A percentile compares a stretch with the other conserved stretches of the same genome.
Evolutionary conservation across 345 rosid genomes (phyloP).

Genomic region (Eucalyptus marginata): DNA sequence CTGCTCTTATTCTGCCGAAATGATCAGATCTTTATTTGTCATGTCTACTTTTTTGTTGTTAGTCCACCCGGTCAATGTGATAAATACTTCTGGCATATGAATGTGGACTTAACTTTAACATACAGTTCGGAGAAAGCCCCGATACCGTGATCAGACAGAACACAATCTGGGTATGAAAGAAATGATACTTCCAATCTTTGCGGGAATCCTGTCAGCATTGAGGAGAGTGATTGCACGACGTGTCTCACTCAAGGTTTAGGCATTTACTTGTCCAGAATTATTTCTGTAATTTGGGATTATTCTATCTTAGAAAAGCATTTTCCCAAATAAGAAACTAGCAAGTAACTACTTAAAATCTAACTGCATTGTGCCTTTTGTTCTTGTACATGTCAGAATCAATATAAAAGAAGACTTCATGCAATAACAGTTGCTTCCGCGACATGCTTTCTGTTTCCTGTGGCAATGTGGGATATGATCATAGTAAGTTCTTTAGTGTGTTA

Average conservation of each 20-base stretch:
- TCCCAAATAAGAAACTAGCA: not conserved
- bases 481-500: constrained; percentile 31
- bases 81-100: not conserved
- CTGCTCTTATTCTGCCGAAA: not conserved
- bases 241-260: constrained; percentile 78
- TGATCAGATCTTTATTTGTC: not conserved
- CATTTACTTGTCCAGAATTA: not conserved
- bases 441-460: constrained; percentile 88
- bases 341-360: not conserved
- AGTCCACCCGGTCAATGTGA: not conserved
- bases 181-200: constrained; percentile 73
- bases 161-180: constrained; percentile 54
- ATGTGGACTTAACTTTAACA: constrained; percentile 44
- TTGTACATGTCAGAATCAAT: constrained; percentile 51
- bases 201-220: constrained; percentile 91
- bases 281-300: not conserved
- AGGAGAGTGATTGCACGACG: constrained; percentile 94
- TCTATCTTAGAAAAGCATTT: not conserved
- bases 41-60: not conserved
- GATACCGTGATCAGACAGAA: constrained; percentile 34
- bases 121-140: constrained; percentile 49
- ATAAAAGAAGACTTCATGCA: constrained; percentile 85
- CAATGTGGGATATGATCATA: constrained; percentile 91
- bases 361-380: not conserved
- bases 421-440: constrained; percentile 84